Evolutionary conservation across 805 yeast genomes (phyloP).

Genomic region (Candida corydali): DNA sequence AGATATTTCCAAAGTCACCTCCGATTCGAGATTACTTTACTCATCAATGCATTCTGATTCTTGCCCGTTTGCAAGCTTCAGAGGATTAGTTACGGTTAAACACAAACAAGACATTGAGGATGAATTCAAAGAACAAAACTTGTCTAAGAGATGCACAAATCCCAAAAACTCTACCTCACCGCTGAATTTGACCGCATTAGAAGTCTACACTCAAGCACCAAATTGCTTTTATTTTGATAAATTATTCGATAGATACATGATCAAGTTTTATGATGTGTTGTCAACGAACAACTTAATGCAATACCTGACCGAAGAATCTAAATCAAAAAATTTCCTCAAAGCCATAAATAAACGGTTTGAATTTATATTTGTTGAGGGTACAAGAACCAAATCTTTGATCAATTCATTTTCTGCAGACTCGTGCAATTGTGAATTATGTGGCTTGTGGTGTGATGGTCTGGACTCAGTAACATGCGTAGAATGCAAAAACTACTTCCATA

Average conservation of each 20-base stretch:
- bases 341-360: slow-evolving; percentile 67
- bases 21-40: slow-evolving; percentile 71
- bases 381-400: slow-evolving; percentile 58
- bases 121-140: slow-evolving; percentile 14
- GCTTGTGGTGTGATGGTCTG: slow-evolving; percentile 72
- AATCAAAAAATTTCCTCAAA: slow-evolving; percentile 56
- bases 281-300: slow-evolving; percentile 50
- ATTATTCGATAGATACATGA: slow-evolving; percentile 81
- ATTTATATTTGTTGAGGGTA: slow-evolving; percentile 70
- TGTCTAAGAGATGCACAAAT: background rate
- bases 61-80: slow-evolving; percentile 68
- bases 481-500: slow-evolving; percentile 68
- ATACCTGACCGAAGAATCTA: slow-evolving; percentile 33
- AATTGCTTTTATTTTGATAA: slow-evolving; percentile 80
- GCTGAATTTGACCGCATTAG: slow-evolving; percentile 28
- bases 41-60: slow-evolving; percentile 85
- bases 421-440: slow-evolving; percentile 64
- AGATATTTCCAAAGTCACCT: slow-evolving; percentile 65
- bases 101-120: slow-evolving; percentile 65
- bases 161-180: slow-evolving; percentile 12
- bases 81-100: slow-evolving; percentile 72
- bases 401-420: slow-evolving; percentile 54
- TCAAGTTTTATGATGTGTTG: slow-evolving; percentile 73
- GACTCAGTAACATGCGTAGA: slow-evolving; percentile 80
- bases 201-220: slow-evolving; percentile 52